phyloP scores from a whole-genome alignment of 1,284 basidiomycete species.

The Coniophora puteana region DNA sequence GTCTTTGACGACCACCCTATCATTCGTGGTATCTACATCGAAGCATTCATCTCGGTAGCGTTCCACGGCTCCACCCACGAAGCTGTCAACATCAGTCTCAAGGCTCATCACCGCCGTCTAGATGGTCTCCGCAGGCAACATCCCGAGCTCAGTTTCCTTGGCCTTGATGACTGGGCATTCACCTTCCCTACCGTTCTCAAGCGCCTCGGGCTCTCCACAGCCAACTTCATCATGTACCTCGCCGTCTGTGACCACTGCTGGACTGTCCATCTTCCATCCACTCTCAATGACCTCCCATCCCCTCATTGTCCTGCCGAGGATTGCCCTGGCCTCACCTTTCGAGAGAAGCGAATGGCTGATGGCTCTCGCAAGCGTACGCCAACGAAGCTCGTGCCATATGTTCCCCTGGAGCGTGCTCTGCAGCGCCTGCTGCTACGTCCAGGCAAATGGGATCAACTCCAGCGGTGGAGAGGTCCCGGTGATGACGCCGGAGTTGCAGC shows the following conservation, averaged over 20 bases:
- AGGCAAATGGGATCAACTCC: slow-evolving; percentile 2
- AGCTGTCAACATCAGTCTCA: background rate
- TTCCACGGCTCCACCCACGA: background rate
- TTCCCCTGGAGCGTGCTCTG: background rate
- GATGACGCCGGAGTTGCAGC: background rate
- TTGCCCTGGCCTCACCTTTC: background rate
- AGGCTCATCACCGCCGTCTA: background rate
- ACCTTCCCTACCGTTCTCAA: background rate
- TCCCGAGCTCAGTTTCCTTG: background rate
- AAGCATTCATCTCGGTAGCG: background rate
- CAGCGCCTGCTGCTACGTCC: background rate
- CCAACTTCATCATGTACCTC: background rate
- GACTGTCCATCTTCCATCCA: background rate
- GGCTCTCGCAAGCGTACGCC: background rate
- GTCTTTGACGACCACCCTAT: background rate
- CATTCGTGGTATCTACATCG: background rate
- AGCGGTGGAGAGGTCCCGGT: background rate
- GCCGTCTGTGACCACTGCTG: background rate
- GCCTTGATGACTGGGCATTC: background rate
- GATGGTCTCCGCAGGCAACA: background rate
- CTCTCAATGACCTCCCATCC: background rate
- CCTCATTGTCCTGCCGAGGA: background rate
- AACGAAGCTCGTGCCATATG: slow-evolving; percentile 1
- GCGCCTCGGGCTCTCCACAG: background rate
- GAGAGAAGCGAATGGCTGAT: background rate